Evolutionary conservation across 257 asterid species (phyloP).

Genomic region (Scutellaria minor): DNA sequence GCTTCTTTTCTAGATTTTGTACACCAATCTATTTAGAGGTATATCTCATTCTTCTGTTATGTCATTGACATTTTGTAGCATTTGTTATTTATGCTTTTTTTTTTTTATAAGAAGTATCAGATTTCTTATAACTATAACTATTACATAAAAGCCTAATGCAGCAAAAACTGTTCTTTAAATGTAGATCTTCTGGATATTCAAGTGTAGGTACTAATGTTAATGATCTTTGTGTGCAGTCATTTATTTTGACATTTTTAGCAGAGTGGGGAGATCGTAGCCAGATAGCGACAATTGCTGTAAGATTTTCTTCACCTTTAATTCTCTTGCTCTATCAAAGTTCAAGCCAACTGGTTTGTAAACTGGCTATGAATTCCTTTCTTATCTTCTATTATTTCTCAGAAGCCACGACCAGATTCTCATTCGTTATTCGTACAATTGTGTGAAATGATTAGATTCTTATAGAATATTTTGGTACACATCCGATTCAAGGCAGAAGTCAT

Average conservation of each 20-base stretch:
- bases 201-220: slow-evolving; percentile 7
- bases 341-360: no score
- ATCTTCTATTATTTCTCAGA: no score
- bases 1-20: slow-evolving; percentile 82
- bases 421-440: background rate
- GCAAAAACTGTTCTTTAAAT: background rate
- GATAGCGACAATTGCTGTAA: slow-evolving; percentile 97
- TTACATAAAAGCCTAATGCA: no score
- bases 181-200: slow-evolving; percentile 24
- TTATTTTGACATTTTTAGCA: slow-evolving; percentile 90
- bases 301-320: slow-evolving; percentile 28
- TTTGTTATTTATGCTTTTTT: background rate
- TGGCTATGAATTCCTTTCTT: no score
- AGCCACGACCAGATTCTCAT: no score
- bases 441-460: slow-evolving; percentile 8
- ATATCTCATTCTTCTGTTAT: slow-evolving; percentile 20
- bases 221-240: slow-evolving; percentile 62
- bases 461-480: background rate
- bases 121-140: no score
- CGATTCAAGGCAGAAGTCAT: background rate
- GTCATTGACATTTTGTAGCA: background rate
- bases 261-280: slow-evolving; percentile 99
- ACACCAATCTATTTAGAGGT: slow-evolving; percentile 94
- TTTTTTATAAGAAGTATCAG: no score
- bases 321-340: slow-evolving; percentile 25